Percentiles rank a stretch among this genome's conserved stretches.
phyloP scores from a whole-genome alignment of 140 eudicot genomes.

The Senecio squalidus region DNA sequence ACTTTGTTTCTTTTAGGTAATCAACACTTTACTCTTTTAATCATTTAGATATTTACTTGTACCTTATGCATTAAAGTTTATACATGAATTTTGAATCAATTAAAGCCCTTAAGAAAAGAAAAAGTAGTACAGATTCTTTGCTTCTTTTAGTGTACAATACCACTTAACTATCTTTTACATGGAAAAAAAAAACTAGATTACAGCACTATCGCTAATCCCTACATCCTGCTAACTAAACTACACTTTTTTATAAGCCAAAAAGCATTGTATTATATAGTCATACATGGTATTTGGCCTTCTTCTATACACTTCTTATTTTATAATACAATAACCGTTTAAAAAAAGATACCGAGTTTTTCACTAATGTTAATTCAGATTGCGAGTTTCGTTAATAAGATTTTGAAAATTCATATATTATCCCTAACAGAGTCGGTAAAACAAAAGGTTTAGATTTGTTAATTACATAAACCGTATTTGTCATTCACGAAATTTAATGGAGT shows the following conservation, averaged over 20 bases:
- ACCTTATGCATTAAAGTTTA: not conserved
- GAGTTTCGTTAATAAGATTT: too few relatives aligned
- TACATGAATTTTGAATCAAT: not conserved
- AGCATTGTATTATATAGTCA: not conserved
- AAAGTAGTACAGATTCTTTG: constrained; percentile 15
- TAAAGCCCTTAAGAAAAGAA: not conserved
- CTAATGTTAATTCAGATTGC: too few relatives aligned
- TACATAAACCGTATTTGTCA: too few relatives aligned
- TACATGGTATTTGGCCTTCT: too few relatives aligned
- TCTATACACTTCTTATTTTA: too few relatives aligned
- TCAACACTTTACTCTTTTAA: not conserved
- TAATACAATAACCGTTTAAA: too few relatives aligned
- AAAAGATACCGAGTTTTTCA: too few relatives aligned
- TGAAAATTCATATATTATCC: too few relatives aligned
- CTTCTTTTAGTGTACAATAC: constrained; percentile 14
- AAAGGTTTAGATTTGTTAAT: too few relatives aligned
- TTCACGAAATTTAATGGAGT: too few relatives aligned
- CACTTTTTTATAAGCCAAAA: not conserved
- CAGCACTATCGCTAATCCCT: constrained; percentile 15
- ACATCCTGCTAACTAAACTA: not conserved
- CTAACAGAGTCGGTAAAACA: too few relatives aligned
- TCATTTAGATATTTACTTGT: not conserved
- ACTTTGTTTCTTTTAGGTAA: not conserved
- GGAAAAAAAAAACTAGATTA: constrained; percentile 5
- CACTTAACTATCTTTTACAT: constrained; percentile 8